Conservation (phyloP, 1,284 basidiomycete species). For the Cryptococcus neoformans region DNA sequence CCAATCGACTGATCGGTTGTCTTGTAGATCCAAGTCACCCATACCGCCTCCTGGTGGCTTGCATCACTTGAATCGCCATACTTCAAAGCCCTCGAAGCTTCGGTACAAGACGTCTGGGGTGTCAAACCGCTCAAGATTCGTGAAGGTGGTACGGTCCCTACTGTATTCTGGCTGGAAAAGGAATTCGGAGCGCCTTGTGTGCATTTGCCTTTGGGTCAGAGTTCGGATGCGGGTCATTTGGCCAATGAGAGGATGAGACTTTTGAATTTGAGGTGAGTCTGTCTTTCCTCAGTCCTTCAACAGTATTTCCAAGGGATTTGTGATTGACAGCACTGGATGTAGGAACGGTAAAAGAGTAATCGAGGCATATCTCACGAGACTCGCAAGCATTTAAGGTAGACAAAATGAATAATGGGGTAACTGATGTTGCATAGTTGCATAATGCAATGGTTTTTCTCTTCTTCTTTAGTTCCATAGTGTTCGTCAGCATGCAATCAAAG, state of each 20-base stretch:
- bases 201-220: slow-evolving; percentile 48
- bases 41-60: slow-evolving; percentile 94
- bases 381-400: slow-evolving; percentile 25
- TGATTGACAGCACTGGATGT: background rate
- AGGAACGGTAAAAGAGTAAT: slow-evolving; percentile 48
- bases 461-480: too few species aligned
- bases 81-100: slow-evolving; percentile 76
- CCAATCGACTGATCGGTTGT: background rate
- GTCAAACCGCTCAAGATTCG: slow-evolving; percentile 79
- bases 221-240: slow-evolving; percentile 47
- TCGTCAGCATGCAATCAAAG: too few species aligned
- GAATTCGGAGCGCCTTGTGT: slow-evolving; percentile 60
- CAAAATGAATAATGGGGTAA: too few species aligned
- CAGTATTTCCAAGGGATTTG: background rate
- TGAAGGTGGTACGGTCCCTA: slow-evolving; percentile 87
- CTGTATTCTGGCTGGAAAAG: slow-evolving; percentile 88
- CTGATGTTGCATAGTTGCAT: too few species aligned
- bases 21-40: slow-evolving; percentile 69
- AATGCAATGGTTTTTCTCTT: too few species aligned
- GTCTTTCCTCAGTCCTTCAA: background rate
- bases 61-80: slow-evolving; percentile 76
- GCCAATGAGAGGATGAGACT: slow-evolving; percentile 51
- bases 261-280: slow-evolving; percentile 46
- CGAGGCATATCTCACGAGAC: slow-evolving; percentile 38
- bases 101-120: slow-evolving; percentile 82